phyloP scores from a whole-genome alignment of 176 grass and related monocot species.

The Carex parvula region DNA sequence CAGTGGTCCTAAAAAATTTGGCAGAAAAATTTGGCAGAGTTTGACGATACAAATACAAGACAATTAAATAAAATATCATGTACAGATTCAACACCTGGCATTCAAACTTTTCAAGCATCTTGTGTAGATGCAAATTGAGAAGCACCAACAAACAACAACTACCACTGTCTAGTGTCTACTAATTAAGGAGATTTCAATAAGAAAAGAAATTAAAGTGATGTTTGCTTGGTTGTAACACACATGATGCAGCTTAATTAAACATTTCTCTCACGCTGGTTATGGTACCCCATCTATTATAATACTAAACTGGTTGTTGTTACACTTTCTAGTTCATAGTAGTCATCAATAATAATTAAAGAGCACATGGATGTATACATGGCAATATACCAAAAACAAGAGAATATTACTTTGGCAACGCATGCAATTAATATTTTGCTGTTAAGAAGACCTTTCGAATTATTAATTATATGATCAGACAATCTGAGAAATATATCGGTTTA shows the following conservation, averaged over 20 bases:
- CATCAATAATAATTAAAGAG: not conserved
- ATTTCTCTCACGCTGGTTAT: slow-evolving; percentile 12
- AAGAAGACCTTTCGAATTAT: too few relatives aligned
- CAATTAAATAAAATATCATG: not conserved
- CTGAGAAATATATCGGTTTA: too few relatives aligned
- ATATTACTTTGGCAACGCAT: not conserved
- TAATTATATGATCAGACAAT: too few relatives aligned
- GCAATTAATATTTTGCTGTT: not conserved
- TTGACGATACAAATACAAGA: not conserved
- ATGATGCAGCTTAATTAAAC: not conserved
- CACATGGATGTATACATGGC: slow-evolving; percentile 10
- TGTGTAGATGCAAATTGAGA: not conserved
- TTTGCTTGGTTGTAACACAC: not conserved
- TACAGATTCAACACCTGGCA: not conserved
- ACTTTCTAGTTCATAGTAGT: slow-evolving; percentile 12
- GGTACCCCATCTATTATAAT: not conserved
- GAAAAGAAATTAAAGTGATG: not conserved
- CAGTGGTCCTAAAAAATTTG: not conserved
- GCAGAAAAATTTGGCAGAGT: not conserved
- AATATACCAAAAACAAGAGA: not conserved
- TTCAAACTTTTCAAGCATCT: not conserved
- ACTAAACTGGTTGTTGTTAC: slow-evolving; percentile 5
- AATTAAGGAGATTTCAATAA: not conserved
- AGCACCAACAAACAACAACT: not conserved
- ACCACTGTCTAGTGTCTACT: too few relatives aligned